Conservation (phyloP, 2,329 filamentous ascomycete genomes). For the Trichoderma sp. region DNA sequence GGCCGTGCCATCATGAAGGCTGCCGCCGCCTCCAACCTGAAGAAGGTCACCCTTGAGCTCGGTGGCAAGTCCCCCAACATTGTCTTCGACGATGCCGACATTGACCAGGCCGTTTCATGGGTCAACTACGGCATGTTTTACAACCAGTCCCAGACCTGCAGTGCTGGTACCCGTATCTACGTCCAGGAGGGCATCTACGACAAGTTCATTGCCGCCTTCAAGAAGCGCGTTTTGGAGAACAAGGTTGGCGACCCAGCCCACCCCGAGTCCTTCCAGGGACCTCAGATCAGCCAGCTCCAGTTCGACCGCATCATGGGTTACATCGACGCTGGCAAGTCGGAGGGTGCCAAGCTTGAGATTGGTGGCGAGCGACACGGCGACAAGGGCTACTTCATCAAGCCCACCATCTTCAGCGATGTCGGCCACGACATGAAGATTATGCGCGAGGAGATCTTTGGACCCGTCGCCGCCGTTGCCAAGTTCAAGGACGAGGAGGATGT, state of each 20-base stretch:
- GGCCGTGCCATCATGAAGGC: slow-evolving; percentile 80
- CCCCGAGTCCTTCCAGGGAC: slow-evolving; percentile 80
- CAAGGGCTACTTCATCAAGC: slow-evolving; percentile 88
- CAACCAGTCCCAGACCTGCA: slow-evolving; percentile 68
- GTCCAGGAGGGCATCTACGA: slow-evolving; percentile 87
- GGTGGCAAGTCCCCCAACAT: slow-evolving; percentile 82
- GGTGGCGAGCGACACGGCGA: slow-evolving; percentile 58
- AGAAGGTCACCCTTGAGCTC: slow-evolving; percentile 80
- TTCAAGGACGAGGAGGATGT: slow-evolving; percentile 82
- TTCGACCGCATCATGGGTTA: slow-evolving; percentile 86
- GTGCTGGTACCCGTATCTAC: slow-evolving; percentile 79
- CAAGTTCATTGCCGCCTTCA: slow-evolving; percentile 80
- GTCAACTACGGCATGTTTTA: slow-evolving; percentile 71
- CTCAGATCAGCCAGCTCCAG: slow-evolving; percentile 82
- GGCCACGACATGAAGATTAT: slow-evolving; percentile 85
- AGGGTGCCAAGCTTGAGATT: slow-evolving; percentile 63
- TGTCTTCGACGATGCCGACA: slow-evolving; percentile 75
- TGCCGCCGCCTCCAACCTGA: slow-evolving; percentile 73
- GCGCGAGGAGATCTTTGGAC: slow-evolving; percentile 90
- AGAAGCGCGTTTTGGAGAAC: slow-evolving; percentile 72
- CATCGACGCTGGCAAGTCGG: slow-evolving; percentile 67
- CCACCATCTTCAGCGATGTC: slow-evolving; percentile 86
- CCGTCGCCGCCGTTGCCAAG: slow-evolving; percentile 81
- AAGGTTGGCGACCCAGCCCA: slow-evolving; percentile 82
- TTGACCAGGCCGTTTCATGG: slow-evolving; percentile 76